Base-by-base conservation (phyloP, 208 protist species). In the Entamoeba nuttalli region DNA sequence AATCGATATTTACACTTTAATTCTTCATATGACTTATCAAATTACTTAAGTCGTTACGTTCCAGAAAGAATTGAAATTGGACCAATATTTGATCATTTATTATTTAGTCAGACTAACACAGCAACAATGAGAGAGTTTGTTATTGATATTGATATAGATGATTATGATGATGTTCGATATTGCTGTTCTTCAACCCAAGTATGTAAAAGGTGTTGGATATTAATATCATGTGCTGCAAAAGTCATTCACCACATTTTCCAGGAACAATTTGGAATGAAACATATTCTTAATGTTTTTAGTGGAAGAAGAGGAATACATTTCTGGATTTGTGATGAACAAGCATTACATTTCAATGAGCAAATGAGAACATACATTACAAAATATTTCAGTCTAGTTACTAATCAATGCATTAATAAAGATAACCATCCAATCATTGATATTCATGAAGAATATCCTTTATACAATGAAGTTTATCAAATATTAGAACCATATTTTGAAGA, bases 81-180 rank as follows among this genome's bases (percentile, higher is more conserved):
- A 19, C 11, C 52, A 19, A 55, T 55, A 19, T 55, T 55, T 55
- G 15, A 55, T 55, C 11, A 55, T 19, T 55, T 55, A 55, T 19
- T 19, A 19, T 17, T 9, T 55, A 19, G 2, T 55, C 5, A 55
- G 15, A 55, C 5, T 55, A 55, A 19, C 15, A 55, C 52, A 19
- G 14, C 52, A 55, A 55, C 0, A 2, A 7, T 55, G 25, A 71
- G 51, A 14, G 95, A 95, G 30, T 95, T 95, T 35, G 69, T 95
- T 5, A 48, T 95, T 52, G 95, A 95, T 95, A 51, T 95, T 57
- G 95, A 95, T 95, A 44, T 94, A 17, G 69, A 93, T 52, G 95
- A 95, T 35, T 95, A 95, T 41, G 52, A 95, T 95, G 25, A 41
- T 41, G 50, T 95, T 17, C 15, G 95, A 14, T 50, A 4, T 17